phyloP scores from a whole-genome alignment of 2,329 filamentous ascomycete species.

The Dactylellina leptospora region DNA sequence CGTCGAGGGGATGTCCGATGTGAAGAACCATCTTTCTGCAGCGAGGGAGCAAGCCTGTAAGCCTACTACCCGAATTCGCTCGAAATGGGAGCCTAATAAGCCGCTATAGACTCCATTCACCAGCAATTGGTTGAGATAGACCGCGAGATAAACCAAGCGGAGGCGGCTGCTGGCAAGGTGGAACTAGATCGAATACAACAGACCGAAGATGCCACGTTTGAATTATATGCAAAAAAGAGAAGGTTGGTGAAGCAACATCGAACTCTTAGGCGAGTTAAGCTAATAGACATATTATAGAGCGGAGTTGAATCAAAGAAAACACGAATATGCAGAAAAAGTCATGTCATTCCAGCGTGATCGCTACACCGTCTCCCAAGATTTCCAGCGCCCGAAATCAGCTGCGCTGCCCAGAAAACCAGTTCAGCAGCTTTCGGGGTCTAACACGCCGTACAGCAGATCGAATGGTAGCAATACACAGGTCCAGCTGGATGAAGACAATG shows the following conservation, averaged over 20 bases:
- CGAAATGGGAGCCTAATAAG: too few relatives aligned
- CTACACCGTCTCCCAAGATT: conserved; percentile 29
- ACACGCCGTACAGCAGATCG: not conserved
- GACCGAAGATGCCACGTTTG: conserved; percentile 35
- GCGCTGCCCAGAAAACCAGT: not conserved
- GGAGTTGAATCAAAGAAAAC: conserved; percentile 27
- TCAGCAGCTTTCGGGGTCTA: not conserved
- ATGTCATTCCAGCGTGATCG: conserved; percentile 40
- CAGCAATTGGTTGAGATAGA: conserved; percentile 48
- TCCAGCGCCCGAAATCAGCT: not conserved
- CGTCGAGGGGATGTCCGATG: conserved; percentile 29
- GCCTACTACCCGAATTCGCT: not conserved
- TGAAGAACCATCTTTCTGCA: conserved; percentile 16
- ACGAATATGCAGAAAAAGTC: conserved; percentile 43
- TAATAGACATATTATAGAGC: not conserved
- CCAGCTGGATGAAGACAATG: conserved; percentile 11
- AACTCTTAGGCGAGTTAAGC: not conserved
- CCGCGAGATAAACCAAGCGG: conserved; percentile 34
- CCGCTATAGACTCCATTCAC: conserved; percentile 29
- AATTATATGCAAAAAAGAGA: conserved; percentile 28
- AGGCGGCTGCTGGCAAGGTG: conserved; percentile 12
- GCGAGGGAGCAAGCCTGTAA: conserved; percentile 46
- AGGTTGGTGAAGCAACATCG: conserved; percentile 7
- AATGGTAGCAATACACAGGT: conserved; percentile 14
- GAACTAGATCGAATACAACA: conserved; percentile 35